A percentile compares a stretch with the other conserved stretches of the same genome.
These are phyloP conservation scores for Przewalskia tangutica DNA, from an alignment of 257 asterid genomes.

Conservation along the genomic window DNA sequence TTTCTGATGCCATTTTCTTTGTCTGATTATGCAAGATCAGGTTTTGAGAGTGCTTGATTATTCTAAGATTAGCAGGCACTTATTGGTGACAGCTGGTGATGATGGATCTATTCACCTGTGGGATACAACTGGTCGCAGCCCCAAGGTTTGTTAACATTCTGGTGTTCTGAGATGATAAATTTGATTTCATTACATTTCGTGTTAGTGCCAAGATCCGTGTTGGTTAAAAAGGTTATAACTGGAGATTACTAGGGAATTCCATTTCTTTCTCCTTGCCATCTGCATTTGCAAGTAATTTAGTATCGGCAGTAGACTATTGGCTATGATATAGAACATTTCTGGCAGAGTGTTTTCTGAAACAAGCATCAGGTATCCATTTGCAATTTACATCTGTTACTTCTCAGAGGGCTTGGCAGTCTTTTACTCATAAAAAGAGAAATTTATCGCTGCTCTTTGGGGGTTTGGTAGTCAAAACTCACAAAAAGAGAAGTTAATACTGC, in stretches of 20 bases:
- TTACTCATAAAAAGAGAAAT: not conserved
- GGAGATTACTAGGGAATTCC: not conserved
- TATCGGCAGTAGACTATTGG: not conserved
- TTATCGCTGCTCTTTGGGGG: not conserved
- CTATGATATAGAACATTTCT: not conserved
- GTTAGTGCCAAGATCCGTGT: not conserved
- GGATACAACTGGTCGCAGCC: conserved; percentile 96
- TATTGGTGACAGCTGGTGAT: conserved; percentile 95
- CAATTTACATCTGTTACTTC: not conserved
- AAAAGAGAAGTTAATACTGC: not conserved
- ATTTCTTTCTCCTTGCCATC: not conserved
- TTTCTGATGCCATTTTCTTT: conserved; percentile 18
- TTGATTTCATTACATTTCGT: not conserved
- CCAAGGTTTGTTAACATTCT: conserved; percentile 48
- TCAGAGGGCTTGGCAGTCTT: not conserved
- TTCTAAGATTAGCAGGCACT: conserved; percentile 91
- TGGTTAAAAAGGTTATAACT: not conserved
- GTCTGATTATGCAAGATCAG: conserved; percentile 43
- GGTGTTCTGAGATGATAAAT: conserved; percentile 4
- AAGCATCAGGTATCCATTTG: not conserved
- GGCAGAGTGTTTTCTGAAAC: not conserved
- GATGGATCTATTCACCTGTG: conserved; percentile 96
- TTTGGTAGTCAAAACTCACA: not conserved
- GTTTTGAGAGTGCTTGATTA: conserved; percentile 92
- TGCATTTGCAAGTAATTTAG: not conserved